phyloP scores from a whole-genome alignment of 2,329 filamentous ascomycete genomes.

The Aspergillus tubingensis region DNA sequence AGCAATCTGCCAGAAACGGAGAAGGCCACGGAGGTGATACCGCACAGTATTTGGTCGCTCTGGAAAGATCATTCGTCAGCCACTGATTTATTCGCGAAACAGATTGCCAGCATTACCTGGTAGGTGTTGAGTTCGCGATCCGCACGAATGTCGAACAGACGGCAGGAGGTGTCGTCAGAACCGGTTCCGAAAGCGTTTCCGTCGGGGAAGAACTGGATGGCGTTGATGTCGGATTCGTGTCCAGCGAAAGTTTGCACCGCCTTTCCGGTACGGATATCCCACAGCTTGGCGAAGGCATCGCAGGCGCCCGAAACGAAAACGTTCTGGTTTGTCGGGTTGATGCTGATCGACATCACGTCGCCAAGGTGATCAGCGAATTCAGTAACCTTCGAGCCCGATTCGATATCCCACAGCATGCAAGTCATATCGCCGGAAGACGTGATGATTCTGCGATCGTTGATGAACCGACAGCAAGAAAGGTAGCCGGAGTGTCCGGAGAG shows the following conservation, averaged over 20 bases:
- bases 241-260: slow-evolving; percentile 98
- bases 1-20: slow-evolving; percentile 93
- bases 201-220: slow-evolving; percentile 99
- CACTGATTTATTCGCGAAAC: neutral
- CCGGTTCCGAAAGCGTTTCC: slow-evolving; percentile 98
- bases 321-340: slow-evolving; percentile 98
- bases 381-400: slow-evolving; percentile 94
- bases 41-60: slow-evolving; percentile 96
- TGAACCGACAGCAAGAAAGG: slow-evolving; percentile 96
- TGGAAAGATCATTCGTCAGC: slow-evolving; percentile 42
- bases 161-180: slow-evolving; percentile 95
- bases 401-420: slow-evolving; percentile 99
- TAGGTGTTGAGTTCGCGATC: slow-evolving; percentile 76
- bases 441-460: slow-evolving; percentile 96
- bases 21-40: slow-evolving; percentile 96
- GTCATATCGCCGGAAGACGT: slow-evolving; percentile 99
- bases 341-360: slow-evolving; percentile 99
- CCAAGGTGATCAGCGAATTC: slow-evolving; percentile 98
- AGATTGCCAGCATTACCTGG: slow-evolving; percentile 44
- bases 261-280: slow-evolving; percentile 98
- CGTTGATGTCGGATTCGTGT: slow-evolving; percentile 98
- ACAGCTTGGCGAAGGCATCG: slow-evolving; percentile 96
- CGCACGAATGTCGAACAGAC: slow-evolving; percentile 95
- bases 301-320: slow-evolving; percentile 99
- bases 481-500: slow-evolving; percentile 96